phyloP scores from a whole-genome alignment of 1,139 yeast genomes.

The Blastobotrys proliferans region DNA sequence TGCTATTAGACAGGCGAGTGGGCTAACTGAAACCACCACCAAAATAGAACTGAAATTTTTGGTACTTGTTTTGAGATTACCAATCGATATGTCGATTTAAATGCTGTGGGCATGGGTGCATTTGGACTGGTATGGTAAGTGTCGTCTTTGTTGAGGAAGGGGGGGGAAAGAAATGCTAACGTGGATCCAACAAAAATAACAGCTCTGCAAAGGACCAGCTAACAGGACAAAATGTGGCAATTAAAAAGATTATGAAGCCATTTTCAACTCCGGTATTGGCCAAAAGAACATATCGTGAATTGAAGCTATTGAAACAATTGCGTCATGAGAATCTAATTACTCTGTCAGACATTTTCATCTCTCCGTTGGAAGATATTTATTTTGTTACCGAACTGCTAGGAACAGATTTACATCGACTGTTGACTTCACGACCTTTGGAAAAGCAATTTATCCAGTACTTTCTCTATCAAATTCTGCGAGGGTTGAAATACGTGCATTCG shows the following conservation, averaged over 20 bases:
- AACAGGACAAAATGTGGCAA: slow-evolving; percentile 92
- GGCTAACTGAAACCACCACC: background rate
- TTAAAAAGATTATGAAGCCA: slow-evolving; percentile 96
- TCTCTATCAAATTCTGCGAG: slow-evolving; percentile 75
- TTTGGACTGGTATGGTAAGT: slow-evolving; percentile 82
- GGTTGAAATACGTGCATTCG: slow-evolving; percentile 84
- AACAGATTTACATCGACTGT: slow-evolving; percentile 85
- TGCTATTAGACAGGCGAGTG: background rate
- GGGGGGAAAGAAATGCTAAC: background rate
- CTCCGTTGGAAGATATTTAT: slow-evolving; percentile 94
- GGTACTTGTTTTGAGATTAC: slow-evolving; percentile 69
- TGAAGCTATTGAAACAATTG: slow-evolving; percentile 85
- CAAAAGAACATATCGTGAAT: slow-evolving; percentile 92
- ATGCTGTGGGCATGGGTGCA: slow-evolving; percentile 99
- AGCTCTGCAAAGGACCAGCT: slow-evolving; percentile 84
- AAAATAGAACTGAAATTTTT: slow-evolving; percentile 46
- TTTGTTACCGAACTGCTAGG: slow-evolving; percentile 97
- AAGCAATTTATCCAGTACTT: slow-evolving; percentile 96
- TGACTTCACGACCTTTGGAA: slow-evolving; percentile 90
- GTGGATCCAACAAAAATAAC: too few species aligned
- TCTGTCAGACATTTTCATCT: slow-evolving; percentile 86
- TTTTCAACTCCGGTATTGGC: slow-evolving; percentile 93
- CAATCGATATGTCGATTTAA: slow-evolving; percentile 63
- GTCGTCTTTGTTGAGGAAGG: background rate
- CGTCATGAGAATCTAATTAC: slow-evolving; percentile 94